Evolutionary conservation across 192 early-diverging fungal genomes (phyloP).

Genomic region (Linnemannia exigua): DNA sequence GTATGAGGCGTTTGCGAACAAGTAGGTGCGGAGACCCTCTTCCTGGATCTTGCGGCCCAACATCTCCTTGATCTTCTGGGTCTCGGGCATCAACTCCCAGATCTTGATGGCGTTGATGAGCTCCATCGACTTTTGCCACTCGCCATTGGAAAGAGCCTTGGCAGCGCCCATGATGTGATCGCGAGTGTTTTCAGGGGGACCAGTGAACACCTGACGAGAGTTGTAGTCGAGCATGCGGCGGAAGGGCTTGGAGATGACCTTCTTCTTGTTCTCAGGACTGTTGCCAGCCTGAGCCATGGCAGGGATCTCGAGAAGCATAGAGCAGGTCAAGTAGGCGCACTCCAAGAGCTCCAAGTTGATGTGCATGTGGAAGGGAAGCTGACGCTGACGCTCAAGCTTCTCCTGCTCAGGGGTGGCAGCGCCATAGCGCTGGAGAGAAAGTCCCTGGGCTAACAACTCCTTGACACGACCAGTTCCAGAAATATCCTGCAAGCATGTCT

Average conservation of each 20-base stretch:
- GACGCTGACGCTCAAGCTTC: slow-evolving; percentile 91
- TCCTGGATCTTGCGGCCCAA: slow-evolving; percentile 91
- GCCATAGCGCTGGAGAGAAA: slow-evolving; percentile 73
- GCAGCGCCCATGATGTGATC: slow-evolving; percentile 98
- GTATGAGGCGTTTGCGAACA: slow-evolving; percentile 92
- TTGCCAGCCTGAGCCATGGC: slow-evolving; percentile 86
- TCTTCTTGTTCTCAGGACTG: slow-evolving; percentile 68
- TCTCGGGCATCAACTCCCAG: slow-evolving; percentile 92
- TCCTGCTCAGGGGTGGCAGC: slow-evolving; percentile 93
- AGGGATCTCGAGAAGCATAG: slow-evolving; percentile 97
- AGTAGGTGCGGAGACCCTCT: slow-evolving; percentile 94
- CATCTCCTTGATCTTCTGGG: slow-evolving; percentile 89
- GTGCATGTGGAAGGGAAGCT: slow-evolving; percentile 99
- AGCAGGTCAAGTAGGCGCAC: slow-evolving; percentile 94
- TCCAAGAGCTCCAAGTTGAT: slow-evolving; percentile 98
- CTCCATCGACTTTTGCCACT: slow-evolving; percentile 91
- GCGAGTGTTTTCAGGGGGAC: slow-evolving; percentile 96
- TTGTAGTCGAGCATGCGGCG: slow-evolving; percentile 93
- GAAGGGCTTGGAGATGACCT: slow-evolving; percentile 92
- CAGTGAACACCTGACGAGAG: slow-evolving; percentile 95
- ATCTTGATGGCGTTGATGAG: slow-evolving; percentile 92
- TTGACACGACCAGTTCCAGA: slow-evolving; percentile 84
- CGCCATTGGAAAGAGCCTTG: slow-evolving; percentile 89
- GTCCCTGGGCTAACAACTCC: slow-evolving; percentile 93
- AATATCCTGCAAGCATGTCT: slow-evolving; percentile 90